Evolutionary conservation across 345 rosid genomes (phyloP), one percentile per base, ranked within the genome.

Genomic region (Raphanus raphanistrum): DNA sequence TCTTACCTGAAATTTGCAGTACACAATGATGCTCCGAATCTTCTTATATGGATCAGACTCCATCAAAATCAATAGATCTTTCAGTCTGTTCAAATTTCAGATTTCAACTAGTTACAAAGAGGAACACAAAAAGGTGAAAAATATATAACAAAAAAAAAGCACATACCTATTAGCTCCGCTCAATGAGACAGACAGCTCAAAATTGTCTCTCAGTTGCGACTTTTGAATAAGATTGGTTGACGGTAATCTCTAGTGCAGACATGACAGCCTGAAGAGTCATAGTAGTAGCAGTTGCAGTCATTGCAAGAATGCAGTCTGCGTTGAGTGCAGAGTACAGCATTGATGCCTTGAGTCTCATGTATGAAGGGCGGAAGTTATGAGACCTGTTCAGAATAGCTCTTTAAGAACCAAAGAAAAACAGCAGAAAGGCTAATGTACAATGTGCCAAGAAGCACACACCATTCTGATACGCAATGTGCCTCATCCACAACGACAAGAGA

Each of bases 391-490:
- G 41, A 77, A 29, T 52, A 77, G 71, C 17, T 74, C 21, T 76
- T 76, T 48, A 54, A 16, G 32, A 71, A 67, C 75, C 73, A 6
- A 48, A 63, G 26, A 74, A 0, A 63, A 26, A 58, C 0, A 27
- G 66, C 52, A 67, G 55, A 69, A 57, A 45, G 35, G 15, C 74
- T 31, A 89, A 81, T 70, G 63, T 59, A 60, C 31, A 25, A 66
- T 25, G 21, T 62, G 71, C 63, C 28, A 63, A 63, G 67, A 76
- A 70, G 75, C 90, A 86, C 90, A 86, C 80, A 94, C 99, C 99
- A 95, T 82, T 95, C 98, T 70, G 99, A 95, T 41, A 95, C 74
- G 83, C 99, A 95, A 52, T 95, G 98, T 82, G 96, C 98, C 89
- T 95, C 99, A 88, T 95, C 98, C 48, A 95, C 95, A 28, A 95